Conservation (phyloP, 768 basidiomycete genomes). For the Xerocomus spinulosus region DNA sequence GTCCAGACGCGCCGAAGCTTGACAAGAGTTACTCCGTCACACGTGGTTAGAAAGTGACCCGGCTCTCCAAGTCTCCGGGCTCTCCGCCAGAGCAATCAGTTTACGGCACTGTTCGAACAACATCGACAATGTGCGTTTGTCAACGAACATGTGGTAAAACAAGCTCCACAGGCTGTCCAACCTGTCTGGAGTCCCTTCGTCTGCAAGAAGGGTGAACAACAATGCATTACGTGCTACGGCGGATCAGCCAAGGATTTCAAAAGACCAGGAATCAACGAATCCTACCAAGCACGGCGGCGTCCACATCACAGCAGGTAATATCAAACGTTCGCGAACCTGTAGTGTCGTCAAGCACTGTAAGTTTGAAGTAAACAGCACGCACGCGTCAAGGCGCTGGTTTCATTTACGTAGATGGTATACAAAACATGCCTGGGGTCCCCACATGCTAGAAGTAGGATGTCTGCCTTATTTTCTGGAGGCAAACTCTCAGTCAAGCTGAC, state of each 20-base stretch:
- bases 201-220: conserved; percentile 24
- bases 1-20: conserved; percentile 20
- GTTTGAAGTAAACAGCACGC: not conserved
- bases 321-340: conserved; percentile 19
- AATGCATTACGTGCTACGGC: conserved; percentile 25
- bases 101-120: conserved; percentile 25
- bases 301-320: conserved; percentile 30
- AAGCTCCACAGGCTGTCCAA: conserved; percentile 22
- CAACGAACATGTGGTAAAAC: conserved; percentile 25
- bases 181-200: conserved; percentile 10
- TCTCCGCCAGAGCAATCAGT: conserved; percentile 19
- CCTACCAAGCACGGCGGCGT: conserved; percentile 25
- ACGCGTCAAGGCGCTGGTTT: conserved; percentile 5
- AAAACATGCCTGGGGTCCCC: conserved; percentile 52
- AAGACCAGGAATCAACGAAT: not conserved
- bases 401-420: conserved; percentile 37
- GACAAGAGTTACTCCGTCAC: conserved; percentile 17
- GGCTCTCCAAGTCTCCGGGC: conserved; percentile 15
- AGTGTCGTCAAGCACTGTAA: not conserved
- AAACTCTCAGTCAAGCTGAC: conserved; percentile 45
- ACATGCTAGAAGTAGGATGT: conserved; percentile 49
- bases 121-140: conserved; percentile 13
- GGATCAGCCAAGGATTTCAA: not conserved
- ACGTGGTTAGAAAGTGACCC: conserved; percentile 21
- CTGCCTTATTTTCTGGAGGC: conserved; percentile 35